These are phyloP conservation scores for Phialemoniopsis sp. DNA, from an alignment of 2,329 filamentous ascomycete species.

Conservation along the genomic window DNA sequence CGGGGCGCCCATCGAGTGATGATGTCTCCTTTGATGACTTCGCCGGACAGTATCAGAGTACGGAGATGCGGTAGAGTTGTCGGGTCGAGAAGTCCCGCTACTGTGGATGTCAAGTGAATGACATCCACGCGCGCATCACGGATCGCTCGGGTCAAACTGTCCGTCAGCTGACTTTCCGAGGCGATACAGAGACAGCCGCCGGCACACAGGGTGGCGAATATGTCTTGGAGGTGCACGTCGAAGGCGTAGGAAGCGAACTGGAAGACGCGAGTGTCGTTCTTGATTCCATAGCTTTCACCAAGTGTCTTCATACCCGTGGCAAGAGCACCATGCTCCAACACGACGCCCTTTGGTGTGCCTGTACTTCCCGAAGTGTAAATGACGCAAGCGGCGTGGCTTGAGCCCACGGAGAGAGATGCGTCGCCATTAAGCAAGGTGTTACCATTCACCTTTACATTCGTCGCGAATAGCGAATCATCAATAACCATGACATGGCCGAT, in stretches of 20 bases:
- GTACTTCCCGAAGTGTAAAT: constrained; percentile 54
- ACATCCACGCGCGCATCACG: constrained; percentile 9
- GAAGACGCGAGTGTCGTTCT: not conserved
- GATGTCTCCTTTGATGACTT: constrained; percentile 9
- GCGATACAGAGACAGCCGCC: constrained; percentile 33
- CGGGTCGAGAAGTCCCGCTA: constrained; percentile 12
- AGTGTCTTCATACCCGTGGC: not conserved
- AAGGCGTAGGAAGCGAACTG: constrained; percentile 1
- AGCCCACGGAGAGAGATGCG: too few species aligned
- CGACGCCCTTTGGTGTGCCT: constrained; percentile 45
- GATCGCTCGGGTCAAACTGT: constrained; percentile 23
- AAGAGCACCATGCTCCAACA: constrained; percentile 20
- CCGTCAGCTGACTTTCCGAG: constrained; percentile 28
- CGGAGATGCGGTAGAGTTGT: constrained; percentile 7
- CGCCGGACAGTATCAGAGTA: constrained; percentile 12
- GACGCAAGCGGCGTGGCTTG: constrained; percentile 25
- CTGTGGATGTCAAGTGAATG: constrained; percentile 16
- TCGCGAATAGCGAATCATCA: too few species aligned
- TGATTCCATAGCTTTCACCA: not conserved
- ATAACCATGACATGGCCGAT: too few species aligned
- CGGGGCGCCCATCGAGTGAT: constrained; percentile 8
- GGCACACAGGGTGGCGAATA: constrained; percentile 27
- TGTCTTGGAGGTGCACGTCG: constrained; percentile 21
- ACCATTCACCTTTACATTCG: too few species aligned
- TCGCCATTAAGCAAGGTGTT: too few species aligned